A percentile compares a stretch with the other conserved stretches of the same genome.
phyloP scores from a whole-genome alignment of 345 rosid genomes.

The Excoecaria cochinchinensis region DNA sequence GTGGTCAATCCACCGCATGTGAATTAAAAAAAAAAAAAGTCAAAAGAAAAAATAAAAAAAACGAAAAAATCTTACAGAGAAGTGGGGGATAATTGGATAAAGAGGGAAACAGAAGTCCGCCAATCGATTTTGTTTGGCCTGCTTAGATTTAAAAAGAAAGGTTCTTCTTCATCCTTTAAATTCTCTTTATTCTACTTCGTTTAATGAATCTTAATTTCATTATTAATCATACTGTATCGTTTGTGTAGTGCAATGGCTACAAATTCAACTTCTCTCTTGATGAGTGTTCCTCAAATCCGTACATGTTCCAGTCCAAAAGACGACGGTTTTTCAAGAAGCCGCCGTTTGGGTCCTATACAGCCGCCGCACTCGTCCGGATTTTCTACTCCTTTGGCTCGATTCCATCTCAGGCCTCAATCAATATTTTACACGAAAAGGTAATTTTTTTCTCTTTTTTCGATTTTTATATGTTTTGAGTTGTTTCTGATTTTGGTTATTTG shows the following conservation, averaged over 20 bases:
- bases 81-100: too few relatives aligned
- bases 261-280: constrained; percentile 13
- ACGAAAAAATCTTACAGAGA: too few relatives aligned
- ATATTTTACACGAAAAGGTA: constrained; percentile 1
- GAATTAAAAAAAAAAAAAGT: too few relatives aligned
- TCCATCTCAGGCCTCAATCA: not conserved
- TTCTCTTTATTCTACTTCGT: not conserved
- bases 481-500: constrained; percentile 1
- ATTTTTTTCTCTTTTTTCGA: not conserved
- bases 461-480: not conserved
- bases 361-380: constrained; percentile 9
- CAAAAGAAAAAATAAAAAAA: too few relatives aligned
- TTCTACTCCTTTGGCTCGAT: not conserved
- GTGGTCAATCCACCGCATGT: too few relatives aligned
- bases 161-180: not conserved
- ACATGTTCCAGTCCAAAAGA: constrained; percentile 4
- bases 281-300: constrained; percentile 12
- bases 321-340: not conserved
- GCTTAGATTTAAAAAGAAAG: too few relatives aligned
- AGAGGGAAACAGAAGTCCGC: too few relatives aligned
- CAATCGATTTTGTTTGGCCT: too few relatives aligned
- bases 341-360: not conserved
- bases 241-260: constrained; percentile 13
- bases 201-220: not conserved
- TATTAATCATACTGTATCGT: not conserved